phyloP scores from a whole-genome alignment of 208 protist genomes.

The Cochliopodium minus region DNA sequence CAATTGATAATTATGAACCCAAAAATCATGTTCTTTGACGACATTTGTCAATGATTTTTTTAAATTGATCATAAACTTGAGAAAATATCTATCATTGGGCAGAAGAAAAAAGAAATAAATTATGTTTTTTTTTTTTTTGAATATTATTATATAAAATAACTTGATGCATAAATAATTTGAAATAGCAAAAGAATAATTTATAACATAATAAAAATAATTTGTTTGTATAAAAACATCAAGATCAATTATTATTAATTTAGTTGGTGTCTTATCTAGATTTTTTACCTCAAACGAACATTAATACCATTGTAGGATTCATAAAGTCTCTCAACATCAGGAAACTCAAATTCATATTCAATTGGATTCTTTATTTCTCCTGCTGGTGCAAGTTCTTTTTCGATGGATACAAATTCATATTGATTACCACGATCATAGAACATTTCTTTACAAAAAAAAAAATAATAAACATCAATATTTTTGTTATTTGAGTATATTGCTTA shows the following conservation, averaged over 20 bases:
- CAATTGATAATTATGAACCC: slow-evolving; percentile 1
- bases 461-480: neutral
- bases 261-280: too few species aligned
- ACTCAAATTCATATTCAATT: neutral
- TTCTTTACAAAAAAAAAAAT: neutral
- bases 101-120: too few species aligned
- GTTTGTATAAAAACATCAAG: too few species aligned
- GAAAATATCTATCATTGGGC: too few species aligned
- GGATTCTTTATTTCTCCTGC: neutral
- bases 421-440: neutral
- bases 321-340: neutral
- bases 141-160: too few species aligned
- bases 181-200: too few species aligned
- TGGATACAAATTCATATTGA: neutral
- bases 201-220: too few species aligned
- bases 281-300: slow-evolving; percentile 1
- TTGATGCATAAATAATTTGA: too few species aligned
- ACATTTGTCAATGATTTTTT: neutral
- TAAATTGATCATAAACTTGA: slow-evolving; percentile 1
- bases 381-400: slow-evolving; percentile 2
- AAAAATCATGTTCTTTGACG: slow-evolving; percentile 11
- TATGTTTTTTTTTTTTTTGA: too few species aligned
- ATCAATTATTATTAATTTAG: too few species aligned
- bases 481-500: neutral
- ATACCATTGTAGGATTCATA: neutral